Conservation (phyloP, 2,329 filamentous ascomycete species). For the Neofusicoccum cordaticola region DNA sequence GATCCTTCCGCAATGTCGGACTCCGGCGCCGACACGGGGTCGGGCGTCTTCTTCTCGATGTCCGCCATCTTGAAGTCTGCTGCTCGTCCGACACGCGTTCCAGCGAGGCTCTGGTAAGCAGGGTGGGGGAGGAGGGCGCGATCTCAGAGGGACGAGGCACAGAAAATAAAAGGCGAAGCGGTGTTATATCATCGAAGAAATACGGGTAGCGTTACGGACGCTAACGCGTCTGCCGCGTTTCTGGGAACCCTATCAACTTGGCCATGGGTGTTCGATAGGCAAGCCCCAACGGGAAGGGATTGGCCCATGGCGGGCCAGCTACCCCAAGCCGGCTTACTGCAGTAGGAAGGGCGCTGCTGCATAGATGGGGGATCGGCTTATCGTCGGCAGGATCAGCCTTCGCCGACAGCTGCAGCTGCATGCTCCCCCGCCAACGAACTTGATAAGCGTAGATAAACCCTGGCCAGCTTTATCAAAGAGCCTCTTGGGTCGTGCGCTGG, state of each 20-base stretch:
- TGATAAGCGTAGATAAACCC: slow-evolving; percentile 14
- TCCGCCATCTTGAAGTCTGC: not conserved
- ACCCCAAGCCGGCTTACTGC: not conserved
- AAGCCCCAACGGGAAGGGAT: not conserved
- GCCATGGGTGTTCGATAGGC: not conserved
- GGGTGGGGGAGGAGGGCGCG: not conserved
- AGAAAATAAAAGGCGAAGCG: not conserved
- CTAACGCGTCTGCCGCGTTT: not conserved
- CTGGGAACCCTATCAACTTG: not conserved
- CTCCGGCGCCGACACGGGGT: not conserved
- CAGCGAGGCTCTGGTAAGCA: not conserved
- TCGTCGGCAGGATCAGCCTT: not conserved
- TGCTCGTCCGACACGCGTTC: not conserved
- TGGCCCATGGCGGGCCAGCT: not conserved
- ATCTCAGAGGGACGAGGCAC: not conserved
- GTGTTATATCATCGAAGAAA: not conserved
- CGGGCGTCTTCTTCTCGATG: slow-evolving; percentile 6
- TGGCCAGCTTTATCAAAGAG: slow-evolving; percentile 3
- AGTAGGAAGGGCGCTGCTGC: slow-evolving; percentile 2
- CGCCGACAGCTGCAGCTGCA: slow-evolving; percentile 1
- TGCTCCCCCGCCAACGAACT: not conserved
- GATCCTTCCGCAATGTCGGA: slow-evolving; percentile 6
- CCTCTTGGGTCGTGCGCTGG: not conserved
- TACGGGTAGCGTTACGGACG: not conserved
- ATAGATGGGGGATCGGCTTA: slow-evolving; percentile 9